Evolutionary conservation across 768 basidiomycete species (phyloP).

Genomic region (Trametes gibbosa): DNA sequence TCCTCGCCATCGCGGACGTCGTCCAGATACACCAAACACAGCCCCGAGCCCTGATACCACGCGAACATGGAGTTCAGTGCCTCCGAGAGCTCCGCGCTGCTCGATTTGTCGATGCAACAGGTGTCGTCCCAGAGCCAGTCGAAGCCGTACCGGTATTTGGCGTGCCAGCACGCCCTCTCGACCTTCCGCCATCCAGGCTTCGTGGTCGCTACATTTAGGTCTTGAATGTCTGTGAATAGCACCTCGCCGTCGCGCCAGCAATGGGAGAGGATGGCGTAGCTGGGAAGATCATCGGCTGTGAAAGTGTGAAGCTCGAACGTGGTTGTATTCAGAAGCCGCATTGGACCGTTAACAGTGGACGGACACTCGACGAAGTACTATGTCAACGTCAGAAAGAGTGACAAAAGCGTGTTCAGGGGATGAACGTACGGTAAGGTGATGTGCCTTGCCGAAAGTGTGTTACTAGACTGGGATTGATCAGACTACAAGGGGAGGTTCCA

Average conservation of each 20-base stretch:
- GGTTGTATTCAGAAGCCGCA: background rate
- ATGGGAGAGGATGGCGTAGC: constrained; percentile 7
- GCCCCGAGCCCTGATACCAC: background rate
- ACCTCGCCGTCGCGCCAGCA: background rate
- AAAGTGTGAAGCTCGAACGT: background rate
- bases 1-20: background rate
- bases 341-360: background rate
- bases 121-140: constrained; percentile 10
- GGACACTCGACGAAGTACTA: too few species aligned
- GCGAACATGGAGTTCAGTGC: constrained; percentile 12
- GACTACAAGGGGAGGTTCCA: too few species aligned
- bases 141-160: background rate
- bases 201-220: background rate
- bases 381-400: too few species aligned
- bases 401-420: too few species aligned
- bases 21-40: constrained; percentile 4
- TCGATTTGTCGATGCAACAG: constrained; percentile 20
- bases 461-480: too few species aligned
- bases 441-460: too few species aligned
- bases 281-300: background rate
- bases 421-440: too few species aligned
- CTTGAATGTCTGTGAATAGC: background rate
- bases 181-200: background rate
- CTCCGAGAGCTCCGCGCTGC: constrained; percentile 12
- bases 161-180: background rate